A percentile compares a stretch with the other conserved stretches of the same genome.
phyloP scores from a whole-genome alignment of 78 protist species.

The Chrysochromulina tobinii region DNA sequence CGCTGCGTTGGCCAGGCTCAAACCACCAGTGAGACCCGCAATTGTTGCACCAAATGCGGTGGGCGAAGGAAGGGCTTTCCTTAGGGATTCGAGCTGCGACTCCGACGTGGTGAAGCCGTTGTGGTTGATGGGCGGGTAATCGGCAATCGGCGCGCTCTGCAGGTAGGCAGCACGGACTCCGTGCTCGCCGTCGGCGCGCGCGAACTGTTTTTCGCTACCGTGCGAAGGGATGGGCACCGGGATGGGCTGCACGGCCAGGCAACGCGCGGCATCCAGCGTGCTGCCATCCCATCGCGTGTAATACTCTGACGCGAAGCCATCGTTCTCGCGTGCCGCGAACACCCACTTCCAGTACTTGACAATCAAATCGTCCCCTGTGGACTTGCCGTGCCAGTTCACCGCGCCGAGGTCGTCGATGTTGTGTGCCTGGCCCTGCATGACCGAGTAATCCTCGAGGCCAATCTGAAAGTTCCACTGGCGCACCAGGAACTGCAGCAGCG shows the following conservation, averaged over 20 bases:
- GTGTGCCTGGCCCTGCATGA: not conserved
- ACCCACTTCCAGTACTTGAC: not conserved
- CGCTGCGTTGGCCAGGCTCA: too few relatives aligned
- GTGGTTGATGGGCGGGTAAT: not conserved
- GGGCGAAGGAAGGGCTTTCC: too few relatives aligned
- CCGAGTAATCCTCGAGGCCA: not conserved
- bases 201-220: not conserved
- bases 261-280: not conserved
- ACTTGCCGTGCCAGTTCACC: not conserved
- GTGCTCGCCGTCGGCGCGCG: not conserved
- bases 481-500: not conserved
- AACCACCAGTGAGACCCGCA: too few relatives aligned
- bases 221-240: not conserved
- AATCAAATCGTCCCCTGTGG: not conserved
- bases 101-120: too few relatives aligned
- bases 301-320: too few relatives aligned
- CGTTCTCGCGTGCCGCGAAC: not conserved
- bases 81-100: too few relatives aligned
- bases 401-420: not conserved
- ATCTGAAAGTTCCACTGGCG: not conserved
- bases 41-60: too few relatives aligned
- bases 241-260: not conserved
- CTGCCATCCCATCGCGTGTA: too few relatives aligned
- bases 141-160: not conserved
- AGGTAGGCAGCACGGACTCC: not conserved